Conservation (phyloP, 73 alveolate species). For the Paramecium pentaurelia region DNA sequence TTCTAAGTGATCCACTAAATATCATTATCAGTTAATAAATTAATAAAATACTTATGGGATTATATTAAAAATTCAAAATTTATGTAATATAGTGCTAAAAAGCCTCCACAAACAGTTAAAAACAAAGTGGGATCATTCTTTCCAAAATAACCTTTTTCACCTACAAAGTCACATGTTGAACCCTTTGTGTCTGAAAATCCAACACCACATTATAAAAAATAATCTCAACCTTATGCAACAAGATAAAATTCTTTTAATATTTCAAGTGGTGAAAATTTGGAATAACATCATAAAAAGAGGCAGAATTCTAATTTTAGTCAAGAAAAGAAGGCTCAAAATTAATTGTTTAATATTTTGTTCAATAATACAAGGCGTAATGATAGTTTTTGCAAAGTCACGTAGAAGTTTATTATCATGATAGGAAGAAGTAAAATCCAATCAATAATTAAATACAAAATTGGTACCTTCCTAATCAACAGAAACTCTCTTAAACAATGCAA, state of each 20-base stretch:
- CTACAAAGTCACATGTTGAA: slow-evolving; percentile 33
- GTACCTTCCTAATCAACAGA: slow-evolving; percentile 1
- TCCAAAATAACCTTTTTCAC: slow-evolving; percentile 41
- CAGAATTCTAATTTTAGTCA: slow-evolving; percentile 17
- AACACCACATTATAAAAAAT: slow-evolving; percentile 11
- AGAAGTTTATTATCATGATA: not conserved
- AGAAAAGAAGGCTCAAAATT: slow-evolving; percentile 14
- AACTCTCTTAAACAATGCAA: not conserved
- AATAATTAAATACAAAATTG: not conserved
- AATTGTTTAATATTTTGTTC: not conserved
- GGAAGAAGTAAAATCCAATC: not conserved
- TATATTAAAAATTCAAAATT: not conserved
- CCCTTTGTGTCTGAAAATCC: slow-evolving; percentile 17
- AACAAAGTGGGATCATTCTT: slow-evolving; percentile 23
- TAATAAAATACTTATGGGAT: not conserved
- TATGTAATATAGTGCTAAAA: slow-evolving; percentile 16
- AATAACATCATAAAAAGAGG: not conserved
- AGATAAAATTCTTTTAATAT: not conserved
- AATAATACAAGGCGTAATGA: not conserved
- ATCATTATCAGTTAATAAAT: not conserved
- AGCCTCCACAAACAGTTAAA: slow-evolving; percentile 42
- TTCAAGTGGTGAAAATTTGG: slow-evolving; percentile 7
- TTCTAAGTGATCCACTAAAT: not conserved
- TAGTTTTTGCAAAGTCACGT: not conserved
- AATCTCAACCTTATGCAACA: not conserved